A percentile compares a stretch with the other conserved stretches of the same genome.
These are phyloP conservation scores for Trichosporon sp. DNA, from an alignment of 1,284 basidiomycete species.

Conservation along the genomic window DNA sequence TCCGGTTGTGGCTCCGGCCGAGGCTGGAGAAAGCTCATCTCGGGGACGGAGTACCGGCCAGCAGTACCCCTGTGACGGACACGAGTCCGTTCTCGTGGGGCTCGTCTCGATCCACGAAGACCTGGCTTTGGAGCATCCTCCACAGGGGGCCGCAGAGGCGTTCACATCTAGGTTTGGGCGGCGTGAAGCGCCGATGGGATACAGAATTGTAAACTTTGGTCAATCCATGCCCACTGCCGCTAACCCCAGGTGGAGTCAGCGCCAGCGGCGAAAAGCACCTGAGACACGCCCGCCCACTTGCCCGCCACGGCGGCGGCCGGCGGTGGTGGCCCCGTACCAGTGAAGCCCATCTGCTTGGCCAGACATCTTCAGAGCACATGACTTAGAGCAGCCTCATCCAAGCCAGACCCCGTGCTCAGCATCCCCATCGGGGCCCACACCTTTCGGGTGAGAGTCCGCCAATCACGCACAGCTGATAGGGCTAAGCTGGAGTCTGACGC, in stretches of 20 bases:
- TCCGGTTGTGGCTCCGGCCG: background rate
- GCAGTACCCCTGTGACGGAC: background rate
- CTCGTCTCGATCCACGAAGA: too few species aligned
- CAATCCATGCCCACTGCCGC: background rate
- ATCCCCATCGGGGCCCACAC: background rate
- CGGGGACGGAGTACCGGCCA: background rate
- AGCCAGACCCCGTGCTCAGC: too few species aligned
- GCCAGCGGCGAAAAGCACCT: background rate
- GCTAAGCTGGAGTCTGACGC: background rate
- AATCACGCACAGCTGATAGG: background rate
- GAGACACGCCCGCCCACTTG: background rate
- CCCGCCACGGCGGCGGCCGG: background rate
- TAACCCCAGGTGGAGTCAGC: background rate
- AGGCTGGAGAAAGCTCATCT: background rate
- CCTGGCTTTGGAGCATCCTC: too few species aligned
- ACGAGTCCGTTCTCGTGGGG: too few species aligned
- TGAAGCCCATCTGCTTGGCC: background rate
- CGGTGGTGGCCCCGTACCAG: background rate
- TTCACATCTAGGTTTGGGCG: background rate
- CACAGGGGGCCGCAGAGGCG: background rate
- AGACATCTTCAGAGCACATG: background rate
- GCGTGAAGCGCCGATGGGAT: background rate
- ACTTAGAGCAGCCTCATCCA: too few species aligned
- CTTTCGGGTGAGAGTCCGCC: background rate
- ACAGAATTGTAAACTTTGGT: background rate